Evolutionary conservation across 352 stramenopile species (phyloP).

Genomic region (Phytophthora hybrid): DNA sequence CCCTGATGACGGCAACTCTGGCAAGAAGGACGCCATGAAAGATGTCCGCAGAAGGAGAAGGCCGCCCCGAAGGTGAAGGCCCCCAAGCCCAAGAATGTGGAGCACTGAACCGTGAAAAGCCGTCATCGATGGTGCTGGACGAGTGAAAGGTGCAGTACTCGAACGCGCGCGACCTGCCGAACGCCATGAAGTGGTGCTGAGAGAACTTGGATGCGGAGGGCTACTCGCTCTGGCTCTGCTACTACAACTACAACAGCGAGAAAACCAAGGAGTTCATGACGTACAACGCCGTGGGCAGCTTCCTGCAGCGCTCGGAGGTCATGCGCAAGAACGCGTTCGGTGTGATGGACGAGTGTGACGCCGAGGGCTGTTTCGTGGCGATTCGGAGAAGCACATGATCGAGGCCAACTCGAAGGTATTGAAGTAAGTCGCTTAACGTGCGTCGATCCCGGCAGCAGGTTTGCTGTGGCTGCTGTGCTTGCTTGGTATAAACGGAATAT

Average conservation of each 20-base stretch:
- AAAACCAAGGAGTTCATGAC: slow-evolving; percentile 95
- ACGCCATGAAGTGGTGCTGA: slow-evolving; percentile 59
- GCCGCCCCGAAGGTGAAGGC: slow-evolving; percentile 15
- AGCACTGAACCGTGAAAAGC: slow-evolving; percentile 87
- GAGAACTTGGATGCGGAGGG: slow-evolving; percentile 89
- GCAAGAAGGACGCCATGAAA: slow-evolving; percentile 41
- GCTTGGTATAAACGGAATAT: too few relatives aligned
- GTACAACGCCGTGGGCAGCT: slow-evolving; percentile 92
- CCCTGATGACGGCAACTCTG: slow-evolving; percentile 62
- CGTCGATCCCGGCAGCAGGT: not conserved
- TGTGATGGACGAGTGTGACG: slow-evolving; percentile 82
- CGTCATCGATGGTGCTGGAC: slow-evolving; percentile 84
- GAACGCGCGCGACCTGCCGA: too few relatives aligned
- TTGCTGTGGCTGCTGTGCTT: too few relatives aligned
- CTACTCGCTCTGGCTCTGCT: slow-evolving; percentile 91
- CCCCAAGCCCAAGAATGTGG: slow-evolving; percentile 67
- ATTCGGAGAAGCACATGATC: slow-evolving; percentile 91
- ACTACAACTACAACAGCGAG: slow-evolving; percentile 96
- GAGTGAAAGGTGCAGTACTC: slow-evolving; percentile 49
- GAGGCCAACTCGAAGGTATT: slow-evolving; percentile 94
- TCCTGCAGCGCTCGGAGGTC: slow-evolving; percentile 92
- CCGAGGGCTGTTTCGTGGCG: slow-evolving; percentile 89
- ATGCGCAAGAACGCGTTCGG: slow-evolving; percentile 94
- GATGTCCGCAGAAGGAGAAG: slow-evolving; percentile 46
- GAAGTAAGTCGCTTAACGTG: slow-evolving; percentile 78